Evolutionary conservation across 306 rosid genomes (phyloP).

Genomic region (Spatholobus suberectus): DNA sequence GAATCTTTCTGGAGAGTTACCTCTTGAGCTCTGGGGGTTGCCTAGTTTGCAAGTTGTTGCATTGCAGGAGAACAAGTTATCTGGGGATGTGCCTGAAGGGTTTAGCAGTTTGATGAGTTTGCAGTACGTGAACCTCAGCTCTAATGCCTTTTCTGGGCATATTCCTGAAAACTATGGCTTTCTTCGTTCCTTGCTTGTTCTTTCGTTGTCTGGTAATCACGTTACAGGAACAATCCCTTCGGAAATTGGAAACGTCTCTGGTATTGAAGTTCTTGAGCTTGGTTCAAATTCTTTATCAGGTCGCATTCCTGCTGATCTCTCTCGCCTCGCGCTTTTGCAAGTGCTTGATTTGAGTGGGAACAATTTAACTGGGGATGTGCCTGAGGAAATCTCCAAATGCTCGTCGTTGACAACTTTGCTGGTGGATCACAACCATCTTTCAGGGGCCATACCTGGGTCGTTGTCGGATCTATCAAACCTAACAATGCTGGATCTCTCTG

Average conservation of each 20-base stretch:
- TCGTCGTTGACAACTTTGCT: constrained; percentile 56
- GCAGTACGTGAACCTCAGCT: constrained; percentile 73
- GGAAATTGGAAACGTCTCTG: constrained; percentile 82
- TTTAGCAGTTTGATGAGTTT: constrained; percentile 89
- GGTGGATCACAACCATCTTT: constrained; percentile 68
- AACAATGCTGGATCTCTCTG: constrained; percentile 72
- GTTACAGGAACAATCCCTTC: constrained; percentile 69
- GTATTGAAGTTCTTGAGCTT: constrained; percentile 67
- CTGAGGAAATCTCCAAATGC: constrained; percentile 77
- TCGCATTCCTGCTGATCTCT: constrained; percentile 68
- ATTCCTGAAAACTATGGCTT: constrained; percentile 86
- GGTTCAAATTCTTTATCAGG: constrained; percentile 66
- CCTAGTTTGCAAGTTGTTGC: constrained; percentile 85
- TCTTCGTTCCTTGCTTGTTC: constrained; percentile 69
- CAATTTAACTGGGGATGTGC: constrained; percentile 75
- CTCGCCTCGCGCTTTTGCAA: constrained; percentile 62
- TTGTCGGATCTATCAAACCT: constrained; percentile 62
- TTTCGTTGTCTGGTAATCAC: constrained; percentile 75
- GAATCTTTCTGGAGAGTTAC: constrained; percentile 85
- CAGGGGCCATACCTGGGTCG: constrained; percentile 73
- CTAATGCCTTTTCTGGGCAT: constrained; percentile 73
- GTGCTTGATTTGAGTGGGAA: constrained; percentile 79
- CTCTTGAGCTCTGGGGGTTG: constrained; percentile 85
- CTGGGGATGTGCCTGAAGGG: constrained; percentile 89
- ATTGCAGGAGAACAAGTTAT: constrained; percentile 73